phyloP scores from a whole-genome alignment of 2,329 filamentous ascomycete species.

The Diaporthe aspalathi region DNA sequence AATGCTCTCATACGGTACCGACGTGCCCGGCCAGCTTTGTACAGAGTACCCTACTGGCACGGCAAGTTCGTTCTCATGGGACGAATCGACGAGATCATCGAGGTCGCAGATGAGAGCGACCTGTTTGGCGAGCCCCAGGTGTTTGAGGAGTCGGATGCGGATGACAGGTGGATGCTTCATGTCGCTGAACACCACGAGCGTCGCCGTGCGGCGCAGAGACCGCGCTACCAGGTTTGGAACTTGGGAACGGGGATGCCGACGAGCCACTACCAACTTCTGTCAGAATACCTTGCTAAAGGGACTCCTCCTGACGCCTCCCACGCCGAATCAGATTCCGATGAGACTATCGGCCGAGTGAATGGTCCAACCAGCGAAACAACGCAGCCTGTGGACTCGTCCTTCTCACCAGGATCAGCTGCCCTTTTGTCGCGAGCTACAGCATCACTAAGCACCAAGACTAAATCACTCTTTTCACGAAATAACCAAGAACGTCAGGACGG shows the following conservation, averaged over 20 bases:
- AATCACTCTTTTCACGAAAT: background rate
- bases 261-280: background rate
- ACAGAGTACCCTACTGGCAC: background rate
- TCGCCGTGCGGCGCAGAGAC: background rate
- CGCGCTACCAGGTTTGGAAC: background rate
- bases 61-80: background rate
- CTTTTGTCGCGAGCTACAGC: background rate
- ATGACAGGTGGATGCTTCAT: conserved; percentile 27
- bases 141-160: background rate
- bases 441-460: background rate
- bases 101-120: background rate
- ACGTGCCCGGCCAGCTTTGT: background rate
- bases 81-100: conserved; percentile 18
- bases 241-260: too few species aligned
- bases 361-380: background rate
- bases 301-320: background rate
- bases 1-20: background rate
- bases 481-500: background rate
- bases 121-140: background rate
- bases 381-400: background rate
- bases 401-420: background rate
- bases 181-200: background rate
- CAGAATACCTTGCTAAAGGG: background rate
- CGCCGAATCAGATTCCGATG: background rate
- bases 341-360: background rate